Conservation (phyloP, 1,284 basidiomycete genomes). For the Ceratobasidium sp. region DNA sequence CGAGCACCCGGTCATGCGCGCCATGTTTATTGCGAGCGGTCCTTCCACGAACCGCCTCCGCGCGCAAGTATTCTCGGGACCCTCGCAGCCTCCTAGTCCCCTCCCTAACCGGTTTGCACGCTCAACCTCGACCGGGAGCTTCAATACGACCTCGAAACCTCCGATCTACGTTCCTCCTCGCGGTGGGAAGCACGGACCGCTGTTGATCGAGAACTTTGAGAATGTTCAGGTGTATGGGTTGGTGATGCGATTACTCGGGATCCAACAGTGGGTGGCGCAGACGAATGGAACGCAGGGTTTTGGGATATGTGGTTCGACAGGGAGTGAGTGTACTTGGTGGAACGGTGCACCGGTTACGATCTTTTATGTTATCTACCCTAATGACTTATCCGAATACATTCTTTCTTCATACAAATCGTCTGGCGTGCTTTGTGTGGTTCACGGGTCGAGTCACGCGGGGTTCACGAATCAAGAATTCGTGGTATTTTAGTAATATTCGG, state of each 20-base stretch:
- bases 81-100: conserved; percentile 46
- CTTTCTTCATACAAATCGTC: too few species aligned
- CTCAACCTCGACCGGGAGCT: conserved; percentile 48
- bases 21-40: conserved; percentile 90
- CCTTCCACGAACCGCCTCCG: conserved; percentile 70
- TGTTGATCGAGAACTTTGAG: conserved; percentile 82
- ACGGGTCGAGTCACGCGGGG: neutral
- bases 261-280: conserved; percentile 68
- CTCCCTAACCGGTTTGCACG: conserved; percentile 51
- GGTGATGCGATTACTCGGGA: conserved; percentile 78
- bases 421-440: too few species aligned
- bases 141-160: conserved; percentile 28
- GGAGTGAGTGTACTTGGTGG: neutral
- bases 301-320: conserved; percentile 79
- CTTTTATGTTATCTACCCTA: neutral
- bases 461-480: too few species aligned
- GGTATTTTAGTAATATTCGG: too few species aligned
- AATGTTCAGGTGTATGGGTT: conserved; percentile 91
- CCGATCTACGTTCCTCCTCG: conserved; percentile 27
- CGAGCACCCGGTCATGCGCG: conserved; percentile 80
- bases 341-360: neutral
- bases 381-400: neutral
- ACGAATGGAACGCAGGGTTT: conserved; percentile 83
- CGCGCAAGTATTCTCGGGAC: conserved; percentile 49
- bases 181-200: conserved; percentile 75